Percentiles rank a stretch among this genome's conserved stretches.
phyloP scores from a whole-genome alignment of 2,329 filamentous ascomycete genomes.

The Aspergillus neotritici region DNA sequence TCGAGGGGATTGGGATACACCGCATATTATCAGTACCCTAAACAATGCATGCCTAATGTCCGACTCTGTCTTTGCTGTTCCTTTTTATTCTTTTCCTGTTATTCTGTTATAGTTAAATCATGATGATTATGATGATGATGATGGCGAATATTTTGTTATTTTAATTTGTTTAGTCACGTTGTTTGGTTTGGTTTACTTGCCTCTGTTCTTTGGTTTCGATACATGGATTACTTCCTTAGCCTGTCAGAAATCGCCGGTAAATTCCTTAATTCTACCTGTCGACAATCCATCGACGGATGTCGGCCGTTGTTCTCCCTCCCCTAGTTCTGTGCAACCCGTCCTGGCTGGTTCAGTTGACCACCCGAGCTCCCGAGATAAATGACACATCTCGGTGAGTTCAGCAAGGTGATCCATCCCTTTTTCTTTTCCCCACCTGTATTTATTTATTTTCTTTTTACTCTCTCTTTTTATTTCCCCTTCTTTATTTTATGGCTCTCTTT shows the following conservation, averaged over 20 bases:
- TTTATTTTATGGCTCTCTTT: slow-evolving; percentile 3
- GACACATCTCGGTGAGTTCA: too few relatives aligned
- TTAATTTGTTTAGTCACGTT: neutral
- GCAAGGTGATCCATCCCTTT: neutral
- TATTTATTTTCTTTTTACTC: slow-evolving; percentile 1
- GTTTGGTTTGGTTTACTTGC: neutral
- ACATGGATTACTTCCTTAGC: too few relatives aligned
- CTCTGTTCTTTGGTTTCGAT: slow-evolving; percentile 2
- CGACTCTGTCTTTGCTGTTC: neutral
- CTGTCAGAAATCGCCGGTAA: too few relatives aligned
- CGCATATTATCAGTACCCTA: slow-evolving; percentile 8
- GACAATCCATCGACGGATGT: too few relatives aligned
- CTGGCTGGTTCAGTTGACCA: too few relatives aligned
- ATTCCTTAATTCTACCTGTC: too few relatives aligned
- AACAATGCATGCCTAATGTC: neutral
- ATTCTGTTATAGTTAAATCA: neutral
- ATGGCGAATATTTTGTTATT: slow-evolving; percentile 3
- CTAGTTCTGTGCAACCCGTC: too few relatives aligned
- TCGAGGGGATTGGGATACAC: slow-evolving; percentile 4
- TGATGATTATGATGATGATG: neutral
- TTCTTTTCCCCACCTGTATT: neutral
- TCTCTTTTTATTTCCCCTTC: slow-evolving; percentile 1
- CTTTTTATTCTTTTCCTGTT: slow-evolving; percentile 1
- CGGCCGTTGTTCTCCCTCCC: too few relatives aligned
- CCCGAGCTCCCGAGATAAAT: too few relatives aligned